Evolutionary conservation across 768 basidiomycete species (phyloP).

Genomic region (Cystobasidium tubakii): DNA sequence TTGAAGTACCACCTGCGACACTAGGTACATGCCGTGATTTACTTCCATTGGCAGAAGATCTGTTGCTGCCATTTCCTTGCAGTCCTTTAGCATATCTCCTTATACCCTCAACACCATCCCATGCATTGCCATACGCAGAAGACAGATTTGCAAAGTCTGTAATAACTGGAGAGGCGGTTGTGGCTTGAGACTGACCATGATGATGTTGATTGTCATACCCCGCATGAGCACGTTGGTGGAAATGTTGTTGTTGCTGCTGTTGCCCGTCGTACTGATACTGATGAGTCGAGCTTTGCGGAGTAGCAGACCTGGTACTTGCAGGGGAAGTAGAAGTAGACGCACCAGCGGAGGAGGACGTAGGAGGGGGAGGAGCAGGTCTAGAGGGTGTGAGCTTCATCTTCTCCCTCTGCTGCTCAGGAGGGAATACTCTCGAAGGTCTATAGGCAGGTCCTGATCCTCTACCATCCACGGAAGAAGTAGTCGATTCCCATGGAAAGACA

Average conservation of each 20-base stretch:
- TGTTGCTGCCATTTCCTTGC: slow-evolving; percentile 42
- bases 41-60: background rate
- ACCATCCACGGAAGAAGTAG: background rate
- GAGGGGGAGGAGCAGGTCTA: slow-evolving; percentile 44
- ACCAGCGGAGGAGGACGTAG: slow-evolving; percentile 46
- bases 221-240: background rate
- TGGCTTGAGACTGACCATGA: background rate
- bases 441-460: background rate
- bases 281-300: background rate
- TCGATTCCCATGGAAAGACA: slow-evolving; percentile 87
- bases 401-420: background rate
- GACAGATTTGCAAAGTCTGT: slow-evolving; percentile 56
- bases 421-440: slow-evolving; percentile 11
- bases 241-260: background rate
- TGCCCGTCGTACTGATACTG: background rate
- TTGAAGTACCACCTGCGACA: background rate
- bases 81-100: slow-evolving; percentile 60
- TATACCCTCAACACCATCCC: slow-evolving; percentile 76
- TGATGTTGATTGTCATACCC: background rate
- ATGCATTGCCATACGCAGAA: slow-evolving; percentile 69
- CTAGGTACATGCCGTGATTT: background rate
- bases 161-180: slow-evolving; percentile 1
- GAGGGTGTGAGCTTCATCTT: slow-evolving; percentile 22
- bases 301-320: background rate
- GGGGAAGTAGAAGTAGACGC: background rate